Base-by-base conservation (phyloP, 495 filamentous ascomycete genomes). In the Jackrogersella multiformis region DNA sequence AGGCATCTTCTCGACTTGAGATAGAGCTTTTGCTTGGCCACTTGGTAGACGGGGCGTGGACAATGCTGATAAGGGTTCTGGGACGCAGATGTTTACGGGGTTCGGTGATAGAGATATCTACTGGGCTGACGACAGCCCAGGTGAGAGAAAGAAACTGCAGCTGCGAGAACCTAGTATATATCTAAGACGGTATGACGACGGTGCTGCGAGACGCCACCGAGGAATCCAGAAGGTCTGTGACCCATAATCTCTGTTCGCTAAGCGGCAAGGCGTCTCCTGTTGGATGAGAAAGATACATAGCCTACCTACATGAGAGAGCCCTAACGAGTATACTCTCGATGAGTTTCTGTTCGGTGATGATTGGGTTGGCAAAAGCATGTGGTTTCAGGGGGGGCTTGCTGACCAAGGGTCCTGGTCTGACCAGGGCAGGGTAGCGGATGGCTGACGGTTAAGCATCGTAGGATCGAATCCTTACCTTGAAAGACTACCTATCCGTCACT, bases 351-450 rank as follows among this genome's bases (percentile, higher is more conserved):
- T 38, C 55, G 23, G 36, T 56, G 46, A 52, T 57, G 61, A 62
- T 58, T 61, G 56, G 61, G 30, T 30, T 49, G 42, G 23, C 10
- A 16, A 49, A 9, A 21, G 30, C 56, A 56, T 65, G 49, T 61
- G 61, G 67, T 65, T 65, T 62, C 61, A 65, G 67, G 61, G 67
- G 61, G 66, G 67, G 67, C 23, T 65, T 65, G 61, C 61, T 65
- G 67, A 65, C 67, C 56, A 51, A 58, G 34, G 44, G 24, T n/a
- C n/a, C n/a, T n/a, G n/a, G n/a, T 52, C 5, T 46, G 26, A 60
- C 61, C 38, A 16, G 56, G 44, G 35, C 45, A 49, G 34, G 55
- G 46, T 36, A 18, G 16, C 23, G 28, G 20, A 51, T 52, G 42
- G 56, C 54, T 64, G 46, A 69, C 60, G 21, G 42, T 52, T 62